Conservation (phyloP, 495 filamentous ascomycete genomes). For the Tuber microsphaerosporum region DNA sequence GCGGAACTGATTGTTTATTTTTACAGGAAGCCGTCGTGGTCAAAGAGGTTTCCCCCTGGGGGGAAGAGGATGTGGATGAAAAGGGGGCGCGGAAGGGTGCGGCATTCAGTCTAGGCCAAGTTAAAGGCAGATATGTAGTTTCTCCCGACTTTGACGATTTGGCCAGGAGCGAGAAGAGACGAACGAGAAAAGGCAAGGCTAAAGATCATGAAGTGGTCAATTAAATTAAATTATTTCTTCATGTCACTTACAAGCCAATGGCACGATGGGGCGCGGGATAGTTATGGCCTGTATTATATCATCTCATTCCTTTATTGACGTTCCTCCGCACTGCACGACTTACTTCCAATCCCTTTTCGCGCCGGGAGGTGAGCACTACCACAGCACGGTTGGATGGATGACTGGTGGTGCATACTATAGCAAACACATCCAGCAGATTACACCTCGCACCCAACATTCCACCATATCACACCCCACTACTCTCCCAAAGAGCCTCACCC, state of each 20-base stretch:
- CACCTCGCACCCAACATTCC: background rate
- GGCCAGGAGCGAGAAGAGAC: constrained; percentile 12
- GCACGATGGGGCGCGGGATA: background rate
- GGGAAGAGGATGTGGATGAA: constrained; percentile 37
- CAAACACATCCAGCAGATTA: background rate
- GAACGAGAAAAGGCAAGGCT: constrained; percentile 16
- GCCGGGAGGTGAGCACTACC: background rate
- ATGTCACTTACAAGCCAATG: background rate
- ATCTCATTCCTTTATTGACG: background rate
- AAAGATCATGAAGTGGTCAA: background rate
- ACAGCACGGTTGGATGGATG: background rate
- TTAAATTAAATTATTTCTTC: background rate
- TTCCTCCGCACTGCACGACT: background rate
- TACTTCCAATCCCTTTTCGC: background rate
- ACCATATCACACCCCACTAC: background rate
- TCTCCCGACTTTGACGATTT: constrained; percentile 35
- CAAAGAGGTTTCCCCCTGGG: constrained; percentile 36
- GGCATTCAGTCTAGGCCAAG: constrained; percentile 36
- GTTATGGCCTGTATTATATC: background rate
- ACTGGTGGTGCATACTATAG: background rate
- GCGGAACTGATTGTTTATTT: constrained; percentile 36
- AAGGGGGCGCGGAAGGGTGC: constrained; percentile 37
- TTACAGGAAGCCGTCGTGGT: constrained; percentile 40
- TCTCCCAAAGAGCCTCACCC: background rate
- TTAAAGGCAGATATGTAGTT: constrained; percentile 40